Evolutionary conservation across 1,284 basidiomycete species (phyloP), one percentile per base, ranked within the genome.

Genomic region (Cryptococcus sp.): DNA sequence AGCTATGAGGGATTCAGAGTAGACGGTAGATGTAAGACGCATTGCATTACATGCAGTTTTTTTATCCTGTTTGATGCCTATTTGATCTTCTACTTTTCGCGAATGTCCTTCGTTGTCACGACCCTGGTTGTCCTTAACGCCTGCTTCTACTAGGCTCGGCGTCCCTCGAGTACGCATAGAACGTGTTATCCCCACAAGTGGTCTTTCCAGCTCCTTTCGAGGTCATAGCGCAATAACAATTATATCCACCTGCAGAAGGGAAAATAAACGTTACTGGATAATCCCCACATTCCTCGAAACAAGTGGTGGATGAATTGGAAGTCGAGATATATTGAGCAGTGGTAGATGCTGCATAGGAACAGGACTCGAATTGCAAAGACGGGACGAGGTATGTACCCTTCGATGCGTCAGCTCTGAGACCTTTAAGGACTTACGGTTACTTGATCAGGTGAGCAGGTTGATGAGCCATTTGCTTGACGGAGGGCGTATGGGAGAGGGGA

Each of bases 1-100:
- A 50, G 66, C 66, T 25, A 50, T 68, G 56, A 55, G 54, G 57
- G n/a, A 59, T 59, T 46, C 60, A 60, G 45, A 49, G 19, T 41
- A 19, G 9, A 19, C 39, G 19, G 39, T 21, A n/a, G 11, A 19
- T 10, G 39, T 41, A 41, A 19, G 19, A 41, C 18, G 14, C 39
- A 10, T 13, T 41, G 39, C 39, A 41, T n/a, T 41, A n/a, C 34
- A 36, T n/a, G n/a, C n/a, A n/a, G n/a, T n/a, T n/a, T n/a, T n/a
- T n/a, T n/a, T n/a, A n/a, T n/a, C n/a, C n/a, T n/a, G n/a, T n/a
- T n/a, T n/a, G n/a, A n/a, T 34, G 10, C 32, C 9, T 34, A 9
- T 9, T 34, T 34, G 32, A 34, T 34, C 32, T 34, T 34, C 32
- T 34, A 34, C 32, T 34, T 34, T n/a, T n/a, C n/a, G n/a, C n/a